Evolutionary conservation across 2,329 filamentous ascomycete species (phyloP), one percentile per base, ranked within the genome.

Genomic region (Fusarium sp.): DNA sequence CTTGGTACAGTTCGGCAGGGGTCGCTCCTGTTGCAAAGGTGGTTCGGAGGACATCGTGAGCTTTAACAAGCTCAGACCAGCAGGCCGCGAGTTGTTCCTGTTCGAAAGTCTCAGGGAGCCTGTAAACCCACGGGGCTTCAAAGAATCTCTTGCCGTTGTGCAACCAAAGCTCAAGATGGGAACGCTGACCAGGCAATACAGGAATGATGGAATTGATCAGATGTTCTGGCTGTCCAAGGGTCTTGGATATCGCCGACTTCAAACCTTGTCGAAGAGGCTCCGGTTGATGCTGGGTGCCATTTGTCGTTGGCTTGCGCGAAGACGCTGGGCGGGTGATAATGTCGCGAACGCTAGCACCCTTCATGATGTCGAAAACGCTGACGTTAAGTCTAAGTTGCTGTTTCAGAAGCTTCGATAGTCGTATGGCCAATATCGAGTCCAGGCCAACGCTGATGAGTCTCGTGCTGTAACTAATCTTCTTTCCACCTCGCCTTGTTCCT

Each of bases 381-480:
- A 57, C 43, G 12, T 7, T 25, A 2, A 72, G 13, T 4, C 69
- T 32, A 8, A 73, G 13, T 15, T 42, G 30, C 18, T 70, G 54
- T 16, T 32, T 73, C 9, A 73, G 7, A 10, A 72, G 49, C 32
- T 69, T 72, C 9, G 64, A 73, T 9, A 72, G n/a, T 1, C 69
- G 64, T 15, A 72, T 72, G 5, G 69, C 69, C 15, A 58, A 40
- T 11, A 73, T 73, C 1, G 69, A 72, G 30, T 72, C 69, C 6
- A 72, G 50, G 1, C 69, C 69, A 2, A 60, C 19, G 11, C 44
- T 73, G 13, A 73, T 64, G 3, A 72, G 37, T 5, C 19, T 72
- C 1, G 64, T 72, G 16, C 30, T 30, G 12, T 73, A 54, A 1
- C 44, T 21, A 3, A 72, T 65, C 9, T 37, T 58, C 23, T 54